Conservation (phyloP, 2,329 filamentous ascomycete species). For the Hypoxylon sp. region DNA sequence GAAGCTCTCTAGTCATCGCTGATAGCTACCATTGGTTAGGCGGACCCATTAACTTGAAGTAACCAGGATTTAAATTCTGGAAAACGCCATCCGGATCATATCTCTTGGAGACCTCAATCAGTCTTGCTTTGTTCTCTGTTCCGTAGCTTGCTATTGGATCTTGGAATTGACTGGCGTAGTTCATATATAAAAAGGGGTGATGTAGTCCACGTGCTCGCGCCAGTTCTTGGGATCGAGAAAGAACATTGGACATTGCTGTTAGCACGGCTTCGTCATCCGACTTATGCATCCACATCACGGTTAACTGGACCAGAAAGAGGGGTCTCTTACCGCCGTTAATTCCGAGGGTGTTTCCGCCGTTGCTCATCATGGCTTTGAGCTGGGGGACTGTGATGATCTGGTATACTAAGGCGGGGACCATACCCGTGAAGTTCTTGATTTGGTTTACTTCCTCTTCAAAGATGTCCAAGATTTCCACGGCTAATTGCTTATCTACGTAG, state of each 20-base stretch:
- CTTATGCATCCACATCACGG: constrained; percentile 50
- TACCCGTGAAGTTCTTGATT: constrained; percentile 15
- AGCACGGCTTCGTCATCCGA: constrained; percentile 56
- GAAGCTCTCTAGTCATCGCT: neutral
- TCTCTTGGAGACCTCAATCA: constrained; percentile 54
- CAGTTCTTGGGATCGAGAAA: constrained; percentile 50
- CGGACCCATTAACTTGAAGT: constrained; percentile 57
- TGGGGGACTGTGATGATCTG: constrained; percentile 34
- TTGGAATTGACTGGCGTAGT: constrained; percentile 62
- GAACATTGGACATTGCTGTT: constrained; percentile 47
- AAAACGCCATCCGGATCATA: constrained; percentile 59
- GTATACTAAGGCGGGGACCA: constrained; percentile 23
- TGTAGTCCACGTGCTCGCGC: constrained; percentile 54
- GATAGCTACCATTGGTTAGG: constrained; percentile 10
- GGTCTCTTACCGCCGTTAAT: constrained; percentile 45
- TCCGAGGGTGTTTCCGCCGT: constrained; percentile 55
- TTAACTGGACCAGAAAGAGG: constrained; percentile 44
- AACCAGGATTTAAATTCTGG: constrained; percentile 57
- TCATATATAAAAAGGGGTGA: constrained; percentile 61
- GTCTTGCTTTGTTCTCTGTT: constrained; percentile 54
- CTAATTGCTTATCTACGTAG: constrained; percentile 25
- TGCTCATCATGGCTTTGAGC: constrained; percentile 36
- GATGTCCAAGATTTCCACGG: constrained; percentile 24
- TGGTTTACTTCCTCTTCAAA: constrained; percentile 28
- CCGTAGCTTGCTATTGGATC: constrained; percentile 61